Evolutionary conservation across 2,329 filamentous ascomycete species (phyloP).

Genomic region (Colletotrichum godetiae): DNA sequence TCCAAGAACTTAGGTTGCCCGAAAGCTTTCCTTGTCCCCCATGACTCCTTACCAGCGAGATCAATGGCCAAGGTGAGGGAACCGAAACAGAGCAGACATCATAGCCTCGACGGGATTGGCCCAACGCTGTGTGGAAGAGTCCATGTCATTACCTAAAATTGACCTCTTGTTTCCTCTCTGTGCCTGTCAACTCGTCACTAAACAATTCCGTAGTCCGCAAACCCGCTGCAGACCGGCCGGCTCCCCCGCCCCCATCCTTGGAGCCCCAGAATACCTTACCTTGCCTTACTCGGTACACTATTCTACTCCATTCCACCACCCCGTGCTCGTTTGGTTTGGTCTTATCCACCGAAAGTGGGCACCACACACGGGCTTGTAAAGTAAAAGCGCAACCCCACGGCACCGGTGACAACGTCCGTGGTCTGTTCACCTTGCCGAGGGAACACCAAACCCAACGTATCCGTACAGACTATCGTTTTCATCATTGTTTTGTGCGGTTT

Average conservation of each 20-base stretch:
- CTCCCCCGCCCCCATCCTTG: constrained; percentile 18
- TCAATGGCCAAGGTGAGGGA: neutral
- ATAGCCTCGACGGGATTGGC: constrained; percentile 8
- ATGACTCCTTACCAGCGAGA: neutral
- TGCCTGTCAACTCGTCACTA: neutral
- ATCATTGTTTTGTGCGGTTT: neutral
- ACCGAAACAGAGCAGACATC: constrained; percentile 16
- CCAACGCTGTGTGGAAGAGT: neutral
- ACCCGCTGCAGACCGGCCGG: neutral
- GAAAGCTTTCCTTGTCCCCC: constrained; percentile 7
- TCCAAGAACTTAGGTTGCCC: constrained; percentile 2
- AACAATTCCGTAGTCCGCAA: neutral
- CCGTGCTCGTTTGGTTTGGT: constrained; percentile 27
- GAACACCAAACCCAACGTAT: constrained; percentile 1
- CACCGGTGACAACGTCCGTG: constrained; percentile 20
- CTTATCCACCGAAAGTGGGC: constrained; percentile 32
- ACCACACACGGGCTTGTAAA: neutral
- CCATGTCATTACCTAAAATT: neutral
- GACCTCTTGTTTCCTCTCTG: neutral
- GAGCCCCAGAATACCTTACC: constrained; percentile 19
- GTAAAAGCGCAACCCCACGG: constrained; percentile 10
- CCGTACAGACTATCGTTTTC: neutral
- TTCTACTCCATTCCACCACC: neutral
- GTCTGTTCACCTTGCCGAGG: constrained; percentile 3
- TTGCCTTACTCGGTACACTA: neutral